Evolutionary conservation across 345 rosid species (phyloP).

Genomic region (Dipteronia sinensis): DNA sequence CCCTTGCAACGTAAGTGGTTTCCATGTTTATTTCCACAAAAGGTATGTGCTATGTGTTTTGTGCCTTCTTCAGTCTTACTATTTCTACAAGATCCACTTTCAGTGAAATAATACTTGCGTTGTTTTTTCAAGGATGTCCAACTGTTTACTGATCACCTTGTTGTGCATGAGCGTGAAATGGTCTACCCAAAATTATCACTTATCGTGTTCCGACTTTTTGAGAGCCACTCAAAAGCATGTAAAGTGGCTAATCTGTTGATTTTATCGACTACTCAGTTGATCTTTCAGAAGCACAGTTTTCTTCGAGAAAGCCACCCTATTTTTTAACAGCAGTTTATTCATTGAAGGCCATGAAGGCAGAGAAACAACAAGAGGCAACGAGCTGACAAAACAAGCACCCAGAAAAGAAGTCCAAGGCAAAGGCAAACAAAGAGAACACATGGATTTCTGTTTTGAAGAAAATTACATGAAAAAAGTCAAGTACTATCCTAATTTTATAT

Average conservation of each 20-base stretch:
- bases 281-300: conserved; percentile 54
- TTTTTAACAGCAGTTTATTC: too few relatives aligned
- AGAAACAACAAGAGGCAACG: too few relatives aligned
- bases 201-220: conserved; percentile 70
- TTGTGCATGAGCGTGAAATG: conserved; percentile 78
- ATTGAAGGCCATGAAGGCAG: too few relatives aligned
- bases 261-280: conserved; percentile 75
- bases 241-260: conserved; percentile 58
- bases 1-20: neutral
- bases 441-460: conserved; percentile 75
- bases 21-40: neutral
- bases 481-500: neutral
- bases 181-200: conserved; percentile 60
- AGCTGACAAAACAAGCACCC: too few relatives aligned
- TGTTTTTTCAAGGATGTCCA: conserved; percentile 42
- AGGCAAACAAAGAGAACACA: too few relatives aligned
- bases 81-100: conserved; percentile 8
- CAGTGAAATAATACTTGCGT: conserved; percentile 16
- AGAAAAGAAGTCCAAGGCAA: too few relatives aligned
- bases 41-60: neutral
- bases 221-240: conserved; percentile 62
- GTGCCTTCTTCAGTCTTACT: neutral
- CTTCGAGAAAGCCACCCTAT: conserved; percentile 54
- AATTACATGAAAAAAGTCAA: conserved; percentile 21
- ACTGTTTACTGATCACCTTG: conserved; percentile 80